These are phyloP conservation scores for Trichoderma koningii DNA, from an alignment of 2,329 filamentous ascomycete species.

Conservation along the genomic window DNA sequence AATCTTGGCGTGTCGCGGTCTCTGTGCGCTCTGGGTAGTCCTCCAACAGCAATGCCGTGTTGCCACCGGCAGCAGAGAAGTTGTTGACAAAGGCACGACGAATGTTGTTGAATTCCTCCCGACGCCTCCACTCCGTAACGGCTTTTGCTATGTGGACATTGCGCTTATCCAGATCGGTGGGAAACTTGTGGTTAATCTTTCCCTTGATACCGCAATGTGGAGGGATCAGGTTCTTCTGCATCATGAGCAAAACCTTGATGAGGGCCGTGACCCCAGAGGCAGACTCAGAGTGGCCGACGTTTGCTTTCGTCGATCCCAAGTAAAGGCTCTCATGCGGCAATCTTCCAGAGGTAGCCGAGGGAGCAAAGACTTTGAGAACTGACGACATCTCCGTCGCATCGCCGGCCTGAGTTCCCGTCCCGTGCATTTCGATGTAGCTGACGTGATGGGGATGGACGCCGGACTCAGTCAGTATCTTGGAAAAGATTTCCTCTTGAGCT, in stretches of 20 bases:
- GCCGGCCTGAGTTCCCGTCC: slow-evolving; percentile 85
- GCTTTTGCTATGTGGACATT: slow-evolving; percentile 43
- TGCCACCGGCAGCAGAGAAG: slow-evolving; percentile 71
- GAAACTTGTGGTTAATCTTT: slow-evolving; percentile 60
- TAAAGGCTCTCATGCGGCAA: slow-evolving; percentile 41
- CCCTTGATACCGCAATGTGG: slow-evolving; percentile 67
- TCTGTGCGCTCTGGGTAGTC: slow-evolving; percentile 44
- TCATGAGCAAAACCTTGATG: slow-evolving; percentile 66
- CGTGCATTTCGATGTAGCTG: slow-evolving; percentile 88
- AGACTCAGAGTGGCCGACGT: slow-evolving; percentile 66
- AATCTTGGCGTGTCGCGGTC: neutral
- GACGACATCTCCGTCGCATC: slow-evolving; percentile 82
- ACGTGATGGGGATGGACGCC: slow-evolving; percentile 76
- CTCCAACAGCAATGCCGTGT: slow-evolving; percentile 67
- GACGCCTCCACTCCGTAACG: neutral
- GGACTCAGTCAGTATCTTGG: slow-evolving; percentile 63
- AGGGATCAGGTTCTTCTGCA: slow-evolving; percentile 62
- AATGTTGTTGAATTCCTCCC: slow-evolving; percentile 38
- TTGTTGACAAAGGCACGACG: slow-evolving; percentile 56
- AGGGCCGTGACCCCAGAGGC: slow-evolving; percentile 64
- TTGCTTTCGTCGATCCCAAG: slow-evolving; percentile 51
- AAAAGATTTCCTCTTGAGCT: slow-evolving; percentile 19
- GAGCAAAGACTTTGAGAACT: slow-evolving; percentile 59
- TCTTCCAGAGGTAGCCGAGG: slow-evolving; percentile 51
- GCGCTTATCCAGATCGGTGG: slow-evolving; percentile 59